Percentiles rank a stretch among this genome's conserved stretches.
Conservation (phyloP, 768 basidiomycete genomes). For the Mycena vitilis region DNA sequence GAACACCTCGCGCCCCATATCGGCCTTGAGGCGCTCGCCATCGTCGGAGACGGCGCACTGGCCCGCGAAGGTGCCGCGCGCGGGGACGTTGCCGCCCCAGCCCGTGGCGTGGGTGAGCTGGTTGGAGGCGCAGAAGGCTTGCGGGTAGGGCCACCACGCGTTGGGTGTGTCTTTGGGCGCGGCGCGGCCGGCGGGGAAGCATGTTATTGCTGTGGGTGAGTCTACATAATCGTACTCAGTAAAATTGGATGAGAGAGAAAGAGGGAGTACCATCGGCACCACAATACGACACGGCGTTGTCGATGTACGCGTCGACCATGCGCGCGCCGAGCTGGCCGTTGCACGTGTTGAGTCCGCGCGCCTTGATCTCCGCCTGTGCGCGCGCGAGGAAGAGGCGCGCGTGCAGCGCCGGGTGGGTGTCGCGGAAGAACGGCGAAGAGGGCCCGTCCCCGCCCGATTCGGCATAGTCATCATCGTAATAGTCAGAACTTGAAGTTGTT, state of each 20-base stretch:
- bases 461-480: neutral
- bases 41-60: neutral
- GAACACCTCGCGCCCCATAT: slow-evolving; percentile 33
- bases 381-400: slow-evolving; percentile 33
- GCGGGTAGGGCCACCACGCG: slow-evolving; percentile 36
- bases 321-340: slow-evolving; percentile 18
- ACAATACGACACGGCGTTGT: slow-evolving; percentile 25
- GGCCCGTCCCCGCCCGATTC: slow-evolving; percentile 1
- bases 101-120: slow-evolving; percentile 28
- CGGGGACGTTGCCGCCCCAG: slow-evolving; percentile 21
- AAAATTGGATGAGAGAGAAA: too few species aligned
- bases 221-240: too few species aligned
- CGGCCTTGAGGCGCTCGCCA: slow-evolving; percentile 19
- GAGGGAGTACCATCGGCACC: too few species aligned
- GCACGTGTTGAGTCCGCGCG: slow-evolving; percentile 32
- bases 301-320: slow-evolving; percentile 30
- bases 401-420: slow-evolving; percentile 34
- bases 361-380: slow-evolving; percentile 30
- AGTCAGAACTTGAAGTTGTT: too few species aligned
- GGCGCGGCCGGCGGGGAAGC: slow-evolving; percentile 31
- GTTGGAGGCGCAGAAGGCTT: slow-evolving; percentile 29
- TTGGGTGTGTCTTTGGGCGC: slow-evolving; percentile 17
- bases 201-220: slow-evolving; percentile 16
- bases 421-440: slow-evolving; percentile 32
- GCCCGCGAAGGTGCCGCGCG: slow-evolving; percentile 22